Evolutionary conservation across 202 grass and related monocot species (phyloP).

Genomic region (Zizania palustris): DNA sequence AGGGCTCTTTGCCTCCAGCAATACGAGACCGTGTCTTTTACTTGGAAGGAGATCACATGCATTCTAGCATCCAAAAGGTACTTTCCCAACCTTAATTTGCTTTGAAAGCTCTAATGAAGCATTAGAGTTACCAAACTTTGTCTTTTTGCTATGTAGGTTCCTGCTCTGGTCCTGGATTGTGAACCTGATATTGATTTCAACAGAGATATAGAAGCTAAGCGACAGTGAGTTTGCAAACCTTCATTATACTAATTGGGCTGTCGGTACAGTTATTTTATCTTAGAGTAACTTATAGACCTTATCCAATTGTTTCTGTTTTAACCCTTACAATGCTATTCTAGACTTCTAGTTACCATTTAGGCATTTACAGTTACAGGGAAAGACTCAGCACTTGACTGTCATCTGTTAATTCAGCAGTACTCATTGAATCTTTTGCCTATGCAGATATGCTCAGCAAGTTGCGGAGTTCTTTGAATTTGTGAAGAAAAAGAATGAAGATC

Average conservation of each 20-base stretch:
- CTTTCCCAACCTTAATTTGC: background rate
- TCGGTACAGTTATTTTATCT: background rate
- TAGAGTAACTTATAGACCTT: background rate
- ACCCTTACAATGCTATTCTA: background rate
- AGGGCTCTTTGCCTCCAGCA: conserved; percentile 65
- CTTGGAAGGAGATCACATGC: conserved; percentile 90
- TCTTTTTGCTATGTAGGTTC: conserved; percentile 62
- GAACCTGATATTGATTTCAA: conserved; percentile 97
- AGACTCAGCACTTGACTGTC: background rate
- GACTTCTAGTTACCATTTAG: background rate
- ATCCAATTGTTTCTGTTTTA: background rate
- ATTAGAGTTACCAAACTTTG: background rate
- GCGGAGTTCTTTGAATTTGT: conserved; percentile 96
- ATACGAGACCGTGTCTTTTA: conserved; percentile 83
- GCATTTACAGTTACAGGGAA: background rate
- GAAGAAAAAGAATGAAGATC: conserved; percentile 87
- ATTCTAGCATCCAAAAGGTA: conserved; percentile 93
- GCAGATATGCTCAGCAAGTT: conserved; percentile 88
- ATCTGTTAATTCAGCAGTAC: background rate
- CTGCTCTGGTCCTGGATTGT: conserved; percentile 91
- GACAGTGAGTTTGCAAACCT: conserved; percentile 57
- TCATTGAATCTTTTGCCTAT: background rate
- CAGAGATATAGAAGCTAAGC: conserved; percentile 84
- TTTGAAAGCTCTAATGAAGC: conserved; percentile 14
- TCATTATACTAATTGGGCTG: conserved; percentile 5